Evolutionary conservation across 495 filamentous ascomycete genomes (phyloP), one percentile per base, ranked within the genome.

Genomic region (Penicillium paradoxum): DNA sequence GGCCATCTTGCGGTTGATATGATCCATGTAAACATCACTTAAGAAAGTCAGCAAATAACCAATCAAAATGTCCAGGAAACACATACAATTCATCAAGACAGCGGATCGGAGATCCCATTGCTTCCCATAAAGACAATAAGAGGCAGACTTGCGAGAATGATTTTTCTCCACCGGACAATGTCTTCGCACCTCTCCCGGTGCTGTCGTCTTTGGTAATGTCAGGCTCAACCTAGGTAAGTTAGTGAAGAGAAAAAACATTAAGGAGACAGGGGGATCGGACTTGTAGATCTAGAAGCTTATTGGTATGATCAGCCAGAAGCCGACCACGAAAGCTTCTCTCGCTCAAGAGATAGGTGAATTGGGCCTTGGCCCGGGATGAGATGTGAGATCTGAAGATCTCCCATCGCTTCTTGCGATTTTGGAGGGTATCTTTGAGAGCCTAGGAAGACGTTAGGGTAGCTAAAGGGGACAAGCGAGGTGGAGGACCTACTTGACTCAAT

Each of bases 11-110:
- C 93, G 82, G 67, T 99, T 99, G 50, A 97, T 89, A 56, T 84
- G 87, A 61, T 99, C 93, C 93, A 99, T 99, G 73, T 95, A 99
- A 36, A 99, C 93, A 72, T 99, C 93, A 63, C 83, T 86, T n/a
- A 45, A 17, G 3, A 24, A 53, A 5, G 51, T 72, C 49, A 72
- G 70, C 36, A 45, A 51, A 2, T 24, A 10, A n/a, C n/a, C 18
- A 22, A 29, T 14, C 30, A 36, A 38, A 33, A 38, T 14, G 13
- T 27, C n/a, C n/a, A n/a, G n/a, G 24, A 11, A 11, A 45, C 24
- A 73, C 80, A 57, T 68, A 85, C 83, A 97, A 99, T 71, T 99
- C 93, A 70, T 99, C 93, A 43, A 99, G 79, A 64, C 95, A 97
- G 34, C 93, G 81, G 48, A 99, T 84, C 0, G 92, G 91, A 10